These are phyloP conservation scores for Dryas octopetala DNA, from an alignment of 306 rosid genomes.

Conservation along the genomic window DNA sequence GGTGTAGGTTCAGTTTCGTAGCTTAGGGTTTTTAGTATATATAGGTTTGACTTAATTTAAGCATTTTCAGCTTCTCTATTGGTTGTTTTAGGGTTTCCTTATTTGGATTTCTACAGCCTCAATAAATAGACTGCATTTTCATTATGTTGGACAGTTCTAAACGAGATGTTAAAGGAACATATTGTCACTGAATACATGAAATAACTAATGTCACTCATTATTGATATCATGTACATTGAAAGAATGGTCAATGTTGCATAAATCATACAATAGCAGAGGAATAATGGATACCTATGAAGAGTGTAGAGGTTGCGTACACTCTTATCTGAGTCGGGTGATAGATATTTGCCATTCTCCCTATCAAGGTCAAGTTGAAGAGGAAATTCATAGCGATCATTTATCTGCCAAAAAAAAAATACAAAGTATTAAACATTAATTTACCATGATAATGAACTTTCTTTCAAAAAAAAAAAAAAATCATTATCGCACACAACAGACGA, in stretches of 20 bases:
- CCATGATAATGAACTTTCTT: neutral
- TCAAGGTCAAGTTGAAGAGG: conserved; percentile 96
- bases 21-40: too few relatives aligned
- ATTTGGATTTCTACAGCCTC: too few relatives aligned
- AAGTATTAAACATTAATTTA: neutral
- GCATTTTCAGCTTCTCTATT: too few relatives aligned
- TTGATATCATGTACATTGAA: neutral
- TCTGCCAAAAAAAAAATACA: conserved; percentile 42
- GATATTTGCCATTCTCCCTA: conserved; percentile 80
- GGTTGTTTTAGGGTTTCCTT: too few relatives aligned
- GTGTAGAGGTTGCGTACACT: conserved; percentile 90
- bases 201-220: too few relatives aligned
- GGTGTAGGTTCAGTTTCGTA: too few relatives aligned
- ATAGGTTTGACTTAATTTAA: too few relatives aligned
- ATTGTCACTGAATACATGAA: neutral
- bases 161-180: neutral
- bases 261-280: conserved; percentile 10
- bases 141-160: neutral
- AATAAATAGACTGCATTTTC: too few relatives aligned
- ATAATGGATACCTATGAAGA: conserved; percentile 68
- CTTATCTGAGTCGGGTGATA: conserved; percentile 88
- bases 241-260: neutral
- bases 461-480: neutral
- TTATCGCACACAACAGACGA: neutral
- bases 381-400: conserved; percentile 94